Evolutionary conservation across 202 grass and related monocot genomes (phyloP).

Genomic region (Panicum virgatum): DNA sequence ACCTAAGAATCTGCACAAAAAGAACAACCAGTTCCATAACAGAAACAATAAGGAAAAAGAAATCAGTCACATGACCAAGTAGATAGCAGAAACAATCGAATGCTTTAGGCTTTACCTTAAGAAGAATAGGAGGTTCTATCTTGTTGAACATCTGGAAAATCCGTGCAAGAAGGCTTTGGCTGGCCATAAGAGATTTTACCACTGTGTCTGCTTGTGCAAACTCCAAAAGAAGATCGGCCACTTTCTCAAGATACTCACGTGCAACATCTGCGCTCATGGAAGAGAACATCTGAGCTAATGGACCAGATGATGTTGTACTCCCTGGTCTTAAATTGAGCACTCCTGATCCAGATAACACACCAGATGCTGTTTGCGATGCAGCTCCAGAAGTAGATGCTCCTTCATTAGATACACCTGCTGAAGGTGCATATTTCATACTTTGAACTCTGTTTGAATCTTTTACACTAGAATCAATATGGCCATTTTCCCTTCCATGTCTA

Average conservation of each 20-base stretch:
- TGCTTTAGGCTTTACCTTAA: conserved; percentile 82
- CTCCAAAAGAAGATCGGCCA: conserved; percentile 95
- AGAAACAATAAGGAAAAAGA: conserved; percentile 24
- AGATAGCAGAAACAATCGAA: conserved; percentile 29
- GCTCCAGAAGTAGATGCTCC: conserved; percentile 87
- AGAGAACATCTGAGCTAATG: conserved; percentile 94
- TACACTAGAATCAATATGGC: conserved; percentile 60
- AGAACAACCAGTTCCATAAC: conserved; percentile 14
- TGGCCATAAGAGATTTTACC: conserved; percentile 89
- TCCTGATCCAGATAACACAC: conserved; percentile 97
- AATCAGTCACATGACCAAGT: conserved; percentile 36
- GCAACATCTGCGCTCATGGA: conserved; percentile 92
- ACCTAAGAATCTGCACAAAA: conserved; percentile 84
- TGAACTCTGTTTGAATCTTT: conserved; percentile 66
- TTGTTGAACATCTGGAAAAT: conserved; percentile 99
- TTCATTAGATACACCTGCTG: conserved; percentile 66
- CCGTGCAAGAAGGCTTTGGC: conserved; percentile 74
- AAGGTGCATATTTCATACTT: conserved; percentile 57
- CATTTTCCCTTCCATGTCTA: conserved; percentile 87
- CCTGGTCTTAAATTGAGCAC: conserved; percentile 98
- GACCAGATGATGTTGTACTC: conserved; percentile 93
- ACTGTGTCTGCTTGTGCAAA: conserved; percentile 89
- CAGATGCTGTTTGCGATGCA: conserved; percentile 91
- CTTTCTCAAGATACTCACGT: conserved; percentile 93
- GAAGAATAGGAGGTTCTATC: conserved; percentile 91